A percentile compares a stretch with the other conserved stretches of the same genome.
Conservation (phyloP, 1,284 basidiomycete species). For the Ganoderma lingzhi region DNA sequence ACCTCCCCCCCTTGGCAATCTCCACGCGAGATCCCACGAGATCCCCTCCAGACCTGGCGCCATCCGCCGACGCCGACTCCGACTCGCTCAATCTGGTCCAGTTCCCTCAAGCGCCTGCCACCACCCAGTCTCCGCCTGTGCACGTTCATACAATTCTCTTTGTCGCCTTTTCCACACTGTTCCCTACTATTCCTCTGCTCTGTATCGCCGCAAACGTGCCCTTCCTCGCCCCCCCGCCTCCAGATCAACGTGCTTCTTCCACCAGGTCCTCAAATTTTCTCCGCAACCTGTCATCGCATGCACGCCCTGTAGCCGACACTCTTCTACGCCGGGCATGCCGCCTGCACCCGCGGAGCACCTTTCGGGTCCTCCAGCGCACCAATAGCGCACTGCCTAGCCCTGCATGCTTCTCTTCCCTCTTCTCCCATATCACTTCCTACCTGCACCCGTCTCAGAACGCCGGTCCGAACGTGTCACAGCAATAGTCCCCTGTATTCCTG, state of each 20-base stretch:
- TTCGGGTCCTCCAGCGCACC: slow-evolving; percentile 18
- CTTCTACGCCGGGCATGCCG: slow-evolving; percentile 5
- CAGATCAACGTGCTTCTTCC: slow-evolving; percentile 22
- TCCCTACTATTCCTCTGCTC: slow-evolving; percentile 6
- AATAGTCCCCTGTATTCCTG: slow-evolving; percentile 17
- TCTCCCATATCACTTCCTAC: slow-evolving; percentile 19
- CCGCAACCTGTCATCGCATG: not conserved
- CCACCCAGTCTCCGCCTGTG: slow-evolving; percentile 21
- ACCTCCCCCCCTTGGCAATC: slow-evolving; percentile 28
- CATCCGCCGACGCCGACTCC: slow-evolving; percentile 17
- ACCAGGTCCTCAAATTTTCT: not conserved
- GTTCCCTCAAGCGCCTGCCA: slow-evolving; percentile 5
- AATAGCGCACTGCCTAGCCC: slow-evolving; percentile 16
- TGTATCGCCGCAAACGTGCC: slow-evolving; percentile 33
- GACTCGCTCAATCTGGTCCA: slow-evolving; percentile 11
- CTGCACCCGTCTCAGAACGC: slow-evolving; percentile 20
- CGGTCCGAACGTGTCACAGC: slow-evolving; percentile 15
- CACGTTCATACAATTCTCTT: slow-evolving; percentile 33
- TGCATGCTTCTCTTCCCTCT: slow-evolving; percentile 9
- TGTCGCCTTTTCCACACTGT: slow-evolving; percentile 11
- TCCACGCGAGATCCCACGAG: slow-evolving; percentile 17
- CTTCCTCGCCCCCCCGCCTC: slow-evolving; percentile 4
- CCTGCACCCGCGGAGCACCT: slow-evolving; percentile 24
- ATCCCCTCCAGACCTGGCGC: slow-evolving; percentile 21
- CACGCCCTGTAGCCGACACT: slow-evolving; percentile 3